A percentile compares a stretch with the other conserved stretches of the same genome.
These are phyloP conservation scores for Mycena leptocephala DNA, from an alignment of 768 basidiomycete species.

Conservation along the genomic window DNA sequence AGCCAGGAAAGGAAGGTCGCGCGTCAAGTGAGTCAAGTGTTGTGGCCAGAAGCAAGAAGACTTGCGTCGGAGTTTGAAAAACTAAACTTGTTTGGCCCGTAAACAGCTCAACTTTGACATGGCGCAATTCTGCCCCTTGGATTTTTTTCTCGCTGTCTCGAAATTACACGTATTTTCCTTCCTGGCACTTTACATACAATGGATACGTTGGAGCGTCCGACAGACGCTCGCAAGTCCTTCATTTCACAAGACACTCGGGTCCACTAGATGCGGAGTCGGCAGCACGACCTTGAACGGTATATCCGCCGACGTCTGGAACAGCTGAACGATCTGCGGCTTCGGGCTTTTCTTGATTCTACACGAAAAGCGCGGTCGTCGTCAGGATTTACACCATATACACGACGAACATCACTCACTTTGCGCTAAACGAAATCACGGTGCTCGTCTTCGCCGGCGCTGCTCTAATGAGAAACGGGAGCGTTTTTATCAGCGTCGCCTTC, in stretches of 20 bases:
- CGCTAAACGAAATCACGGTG: conserved; percentile 32
- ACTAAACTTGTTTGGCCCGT: neutral
- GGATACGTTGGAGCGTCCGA: too few species aligned
- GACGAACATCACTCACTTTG: conserved; percentile 11
- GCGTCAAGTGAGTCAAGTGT: neutral
- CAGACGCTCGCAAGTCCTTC: too few species aligned
- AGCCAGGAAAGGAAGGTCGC: neutral
- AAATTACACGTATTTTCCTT: too few species aligned
- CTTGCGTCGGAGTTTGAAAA: neutral
- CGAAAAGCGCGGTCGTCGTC: neutral
- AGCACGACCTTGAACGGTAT: conserved; percentile 23
- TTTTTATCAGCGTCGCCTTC: conserved; percentile 23
- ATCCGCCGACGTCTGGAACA: conserved; percentile 32
- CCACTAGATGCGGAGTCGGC: neutral
- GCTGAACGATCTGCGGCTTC: conserved; percentile 29
- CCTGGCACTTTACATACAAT: too few species aligned
- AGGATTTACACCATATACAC: too few species aligned
- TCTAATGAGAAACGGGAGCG: conserved; percentile 27
- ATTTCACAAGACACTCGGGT: neutral
- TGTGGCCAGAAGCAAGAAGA: neutral
- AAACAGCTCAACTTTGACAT: neutral
- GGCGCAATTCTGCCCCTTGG: too few species aligned
- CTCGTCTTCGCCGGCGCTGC: conserved; percentile 30
- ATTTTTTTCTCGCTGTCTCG: too few species aligned
- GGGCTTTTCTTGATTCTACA: conserved; percentile 23